Evolutionary conservation across 805 yeast genomes (phyloP), one percentile per base, ranked within the genome.

Genomic region (Candida silvicultrix): DNA sequence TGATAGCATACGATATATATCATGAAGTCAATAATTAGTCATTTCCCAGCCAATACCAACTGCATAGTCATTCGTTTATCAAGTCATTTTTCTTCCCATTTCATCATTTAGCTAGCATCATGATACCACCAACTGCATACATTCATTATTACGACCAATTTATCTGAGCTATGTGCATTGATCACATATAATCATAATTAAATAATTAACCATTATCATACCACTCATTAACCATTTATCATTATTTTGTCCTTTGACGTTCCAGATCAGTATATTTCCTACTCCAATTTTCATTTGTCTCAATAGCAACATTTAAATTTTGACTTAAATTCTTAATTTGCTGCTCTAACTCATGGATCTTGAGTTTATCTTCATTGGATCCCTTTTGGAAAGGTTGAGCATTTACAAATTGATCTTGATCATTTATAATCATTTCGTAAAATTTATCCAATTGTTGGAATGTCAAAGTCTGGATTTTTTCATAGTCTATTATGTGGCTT

Each of bases 271-370:
- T 42, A 36, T 50, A 58, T 37, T 46, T 52, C 19, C 44, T 44
- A 15, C 51, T 56, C 65, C 63, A 60, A 41, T 56, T 57, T 29
- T 59, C 62, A 42, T 56, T 58, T 7, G 53, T 53, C 31, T 56
- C 63, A 42, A 56, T 46, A 16, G 60, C 58, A 6, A 42, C 41
- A 1, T 46, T 47, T 28, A 60, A 44, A 41, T 54, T 57, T 20
- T 40, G 36, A 9, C 45, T 48, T 41, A 60, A 45, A 6, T 32
- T n/a, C 1, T 42, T 41, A 10, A 57, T 45, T 18, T 52, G 52
- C 7, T 38, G 38, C n/a, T 54, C 43, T 23, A 59, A 43, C n/a
- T 40, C 41, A 2, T 6, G 37, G 2, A 50, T 43, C 25, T 34
- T 51, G 4, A 35, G 40, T 12, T 37, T 25, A 36, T 46, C 45